Conservation (phyloP, 441 rosid species). For the Erysimum cheiri region DNA sequence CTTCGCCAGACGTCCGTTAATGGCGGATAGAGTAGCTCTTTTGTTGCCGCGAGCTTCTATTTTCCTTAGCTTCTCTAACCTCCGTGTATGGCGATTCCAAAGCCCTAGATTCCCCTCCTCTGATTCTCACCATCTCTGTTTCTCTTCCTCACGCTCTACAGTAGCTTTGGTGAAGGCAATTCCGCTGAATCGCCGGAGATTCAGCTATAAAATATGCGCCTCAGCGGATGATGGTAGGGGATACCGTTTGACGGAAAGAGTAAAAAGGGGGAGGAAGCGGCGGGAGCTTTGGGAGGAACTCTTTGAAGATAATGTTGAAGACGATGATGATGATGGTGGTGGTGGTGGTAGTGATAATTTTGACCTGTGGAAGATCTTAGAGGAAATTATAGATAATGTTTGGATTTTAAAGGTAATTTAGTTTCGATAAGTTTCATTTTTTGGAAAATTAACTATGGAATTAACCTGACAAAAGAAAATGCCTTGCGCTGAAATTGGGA, state of each 20-base stretch:
- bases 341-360: conserved; percentile 12
- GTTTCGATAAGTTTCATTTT: not conserved
- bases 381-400: conserved; percentile 62
- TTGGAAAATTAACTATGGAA: not conserved
- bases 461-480: conserved; percentile 3
- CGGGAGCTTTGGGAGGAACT: conserved; percentile 45
- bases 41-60: conserved; percentile 23
- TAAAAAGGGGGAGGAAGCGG: conserved; percentile 37
- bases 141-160: conserved; percentile 19
- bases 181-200: conserved; percentile 24
- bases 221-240: conserved; percentile 33
- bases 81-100: conserved; percentile 16
- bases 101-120: conserved; percentile 2
- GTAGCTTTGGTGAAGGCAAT: conserved; percentile 18
- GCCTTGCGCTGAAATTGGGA: not conserved
- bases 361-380: conserved; percentile 49
- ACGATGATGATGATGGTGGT: conserved; percentile 18
- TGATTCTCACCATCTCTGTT: not conserved
- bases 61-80: conserved; percentile 13
- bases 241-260: conserved; percentile 1
- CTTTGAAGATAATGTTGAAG: conserved; percentile 43
- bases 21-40: conserved; percentile 49
- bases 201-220: conserved; percentile 27
- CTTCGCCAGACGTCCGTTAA: too few species aligned
- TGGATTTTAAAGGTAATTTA: conserved; percentile 71